A percentile compares a stretch with the other conserved stretches of the same genome.
Evolutionary conservation across 116 monocot genomes (phyloP).

Genomic region (Zostera marina): DNA sequence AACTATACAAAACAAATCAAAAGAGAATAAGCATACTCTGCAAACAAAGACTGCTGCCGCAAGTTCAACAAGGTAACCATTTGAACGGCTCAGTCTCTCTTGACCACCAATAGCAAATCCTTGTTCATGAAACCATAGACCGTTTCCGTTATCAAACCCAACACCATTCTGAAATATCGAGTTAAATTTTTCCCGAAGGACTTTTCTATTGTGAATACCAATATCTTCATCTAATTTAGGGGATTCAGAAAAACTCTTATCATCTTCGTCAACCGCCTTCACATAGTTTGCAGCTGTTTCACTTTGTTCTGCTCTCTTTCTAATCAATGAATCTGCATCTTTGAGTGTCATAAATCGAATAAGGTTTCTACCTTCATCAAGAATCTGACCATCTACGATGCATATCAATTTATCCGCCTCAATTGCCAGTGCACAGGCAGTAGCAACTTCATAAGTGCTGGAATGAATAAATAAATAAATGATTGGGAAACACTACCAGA

Average conservation of each 20-base stretch:
- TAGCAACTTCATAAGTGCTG: slow-evolving; percentile 98
- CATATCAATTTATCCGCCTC: slow-evolving; percentile 92
- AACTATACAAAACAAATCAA: no score
- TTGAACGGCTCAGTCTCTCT: slow-evolving; percentile 56
- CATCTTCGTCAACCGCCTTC: slow-evolving; percentile 49
- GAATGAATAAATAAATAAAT: slow-evolving; percentile 4
- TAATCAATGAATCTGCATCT: slow-evolving; percentile 80
- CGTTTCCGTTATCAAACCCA: slow-evolving; percentile 90
- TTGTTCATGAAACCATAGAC: slow-evolving; percentile 51
- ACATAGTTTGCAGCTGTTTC: slow-evolving; percentile 94
- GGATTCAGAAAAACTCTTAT: slow-evolving; percentile 9
- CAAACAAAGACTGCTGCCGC: slow-evolving; percentile 90
- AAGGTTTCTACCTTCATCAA: slow-evolving; percentile 43
- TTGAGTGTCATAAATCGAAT: slow-evolving; percentile 76
- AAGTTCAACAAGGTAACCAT: slow-evolving; percentile 89
- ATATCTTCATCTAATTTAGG: slow-evolving; percentile 17
- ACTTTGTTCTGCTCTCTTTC: slow-evolving; percentile 71
- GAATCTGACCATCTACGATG: slow-evolving; percentile 76
- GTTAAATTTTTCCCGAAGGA: slow-evolving; percentile 8
- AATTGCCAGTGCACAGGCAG: slow-evolving; percentile 89
- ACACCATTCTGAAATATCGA: slow-evolving; percentile 83
- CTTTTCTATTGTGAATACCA: slow-evolving; percentile 10
- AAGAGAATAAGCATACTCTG: slow-evolving; percentile 31
- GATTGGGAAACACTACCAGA: background rate
- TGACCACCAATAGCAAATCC: slow-evolving; percentile 94